Evolutionary conservation across 2,329 filamentous ascomycete genomes (phyloP).

Genomic region (Didymosphaeria variabile): DNA sequence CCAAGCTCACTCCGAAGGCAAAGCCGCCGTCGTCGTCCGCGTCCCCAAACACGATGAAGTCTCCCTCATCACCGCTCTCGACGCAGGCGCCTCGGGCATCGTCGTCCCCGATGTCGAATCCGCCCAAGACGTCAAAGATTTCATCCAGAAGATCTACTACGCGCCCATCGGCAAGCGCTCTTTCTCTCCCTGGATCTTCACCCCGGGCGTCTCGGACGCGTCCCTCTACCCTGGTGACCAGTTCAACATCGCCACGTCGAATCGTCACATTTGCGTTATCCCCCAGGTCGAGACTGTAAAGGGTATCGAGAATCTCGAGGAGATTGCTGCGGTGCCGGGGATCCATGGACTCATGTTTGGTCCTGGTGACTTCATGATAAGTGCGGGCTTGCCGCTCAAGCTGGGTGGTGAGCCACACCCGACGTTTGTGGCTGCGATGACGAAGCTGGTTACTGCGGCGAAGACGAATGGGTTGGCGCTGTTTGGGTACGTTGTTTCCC

Average conservation of each 20-base stretch:
- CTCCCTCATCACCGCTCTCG: constrained; percentile 33
- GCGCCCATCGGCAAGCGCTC: constrained; percentile 34
- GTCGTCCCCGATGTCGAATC: constrained; percentile 35
- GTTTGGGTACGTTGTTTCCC: constrained; percentile 28
- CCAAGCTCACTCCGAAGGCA: constrained; percentile 38
- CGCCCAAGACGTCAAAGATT: constrained; percentile 35
- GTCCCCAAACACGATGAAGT: constrained; percentile 37
- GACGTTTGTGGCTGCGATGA: constrained; percentile 29
- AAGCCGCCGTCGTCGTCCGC: constrained; percentile 33
- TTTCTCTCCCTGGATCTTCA: constrained; percentile 39
- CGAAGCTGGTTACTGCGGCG: constrained; percentile 31
- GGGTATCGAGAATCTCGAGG: constrained; percentile 36
- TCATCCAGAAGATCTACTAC: constrained; percentile 36
- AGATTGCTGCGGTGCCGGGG: constrained; percentile 38
- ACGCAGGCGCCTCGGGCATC: constrained; percentile 36
- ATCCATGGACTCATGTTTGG: constrained; percentile 38
- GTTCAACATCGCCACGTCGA: constrained; percentile 35
- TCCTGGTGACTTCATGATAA: constrained; percentile 36
- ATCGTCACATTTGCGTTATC: constrained; percentile 39
- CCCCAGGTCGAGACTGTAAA: constrained; percentile 38
- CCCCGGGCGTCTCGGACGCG: constrained; percentile 27
- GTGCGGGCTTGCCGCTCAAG: constrained; percentile 32
- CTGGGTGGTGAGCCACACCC: constrained; percentile 30
- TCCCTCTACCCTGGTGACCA: constrained; percentile 34
- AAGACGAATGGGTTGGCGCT: constrained; percentile 32